Evolutionary conservation across 495 filamentous ascomycete species (phyloP).

Genomic region (Penicillium odoratum): DNA sequence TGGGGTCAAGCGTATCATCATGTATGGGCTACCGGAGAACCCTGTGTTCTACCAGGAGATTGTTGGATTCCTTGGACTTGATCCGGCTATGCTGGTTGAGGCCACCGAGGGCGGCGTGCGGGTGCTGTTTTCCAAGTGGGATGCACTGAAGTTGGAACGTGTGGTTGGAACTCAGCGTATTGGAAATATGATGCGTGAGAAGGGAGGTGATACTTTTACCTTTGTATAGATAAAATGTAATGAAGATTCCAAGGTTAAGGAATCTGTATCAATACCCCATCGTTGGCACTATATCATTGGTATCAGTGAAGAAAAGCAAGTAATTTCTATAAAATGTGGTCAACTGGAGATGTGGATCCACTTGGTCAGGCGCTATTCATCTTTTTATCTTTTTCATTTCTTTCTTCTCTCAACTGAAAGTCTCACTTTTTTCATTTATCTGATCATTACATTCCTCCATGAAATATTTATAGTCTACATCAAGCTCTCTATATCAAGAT

Average conservation of each 20-base stretch:
- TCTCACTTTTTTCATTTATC: neutral
- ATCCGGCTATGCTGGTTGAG: constrained; percentile 36
- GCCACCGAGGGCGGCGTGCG: constrained; percentile 54
- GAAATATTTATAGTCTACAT: neutral
- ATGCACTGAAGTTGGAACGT: constrained; percentile 83
- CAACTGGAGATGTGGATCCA: neutral
- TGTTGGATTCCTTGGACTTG: constrained; percentile 63
- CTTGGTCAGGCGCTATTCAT: neutral
- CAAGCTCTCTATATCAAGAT: neutral
- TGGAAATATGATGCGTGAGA: constrained; percentile 66
- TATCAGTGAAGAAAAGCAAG: neutral
- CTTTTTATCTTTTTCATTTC: neutral
- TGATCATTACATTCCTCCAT: neutral
- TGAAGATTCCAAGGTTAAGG: neutral
- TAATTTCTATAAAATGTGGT: neutral
- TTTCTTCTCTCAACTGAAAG: neutral
- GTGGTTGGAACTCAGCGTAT: constrained; percentile 79
- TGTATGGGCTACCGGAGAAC: constrained; percentile 90
- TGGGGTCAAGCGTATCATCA: constrained; percentile 75
- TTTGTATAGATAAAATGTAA: constrained; percentile 34
- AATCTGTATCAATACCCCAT: too few relatives aligned
- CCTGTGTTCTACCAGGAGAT: constrained; percentile 86
- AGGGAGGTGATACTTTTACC: constrained; percentile 82
- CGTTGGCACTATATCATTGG: too few relatives aligned
- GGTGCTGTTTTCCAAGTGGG: constrained; percentile 82